phyloP scores from a whole-genome alignment of 1,139 yeast species.

The Hansenula sp. region DNA sequence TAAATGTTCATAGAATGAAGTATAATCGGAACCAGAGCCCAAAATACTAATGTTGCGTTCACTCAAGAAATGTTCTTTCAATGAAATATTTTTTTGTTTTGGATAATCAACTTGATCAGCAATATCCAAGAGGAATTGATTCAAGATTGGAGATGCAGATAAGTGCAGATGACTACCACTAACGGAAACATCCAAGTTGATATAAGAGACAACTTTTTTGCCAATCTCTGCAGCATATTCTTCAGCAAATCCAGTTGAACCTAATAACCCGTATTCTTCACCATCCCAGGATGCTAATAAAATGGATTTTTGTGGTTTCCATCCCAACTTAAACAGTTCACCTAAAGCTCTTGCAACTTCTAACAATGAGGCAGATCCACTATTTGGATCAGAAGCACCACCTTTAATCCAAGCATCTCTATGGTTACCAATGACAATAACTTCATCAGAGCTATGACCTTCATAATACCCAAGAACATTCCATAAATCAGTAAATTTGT shows the following conservation, averaged over 20 bases:
- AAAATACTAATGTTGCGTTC: constrained; percentile 36
- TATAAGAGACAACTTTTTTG: constrained; percentile 50
- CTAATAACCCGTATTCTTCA: constrained; percentile 65
- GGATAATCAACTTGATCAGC: constrained; percentile 48
- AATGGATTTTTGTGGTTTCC: constrained; percentile 63
- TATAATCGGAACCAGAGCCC: constrained; percentile 69
- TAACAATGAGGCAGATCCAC: constrained; percentile 57
- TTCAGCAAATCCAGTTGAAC: constrained; percentile 71
- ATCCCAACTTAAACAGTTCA: constrained; percentile 45
- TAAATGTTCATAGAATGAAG: constrained; percentile 62
- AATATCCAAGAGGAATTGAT: constrained; percentile 35
- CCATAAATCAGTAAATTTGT: constrained; percentile 51
- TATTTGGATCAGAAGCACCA: constrained; percentile 70
- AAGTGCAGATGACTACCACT: constrained; percentile 45
- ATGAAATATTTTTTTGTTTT: constrained; percentile 30
- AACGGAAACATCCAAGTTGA: constrained; percentile 61
- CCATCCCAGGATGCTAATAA: constrained; percentile 70
- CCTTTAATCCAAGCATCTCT: constrained; percentile 74
- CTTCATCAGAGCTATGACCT: constrained; percentile 49
- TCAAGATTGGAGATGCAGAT: constrained; percentile 50
- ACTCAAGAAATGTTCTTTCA: constrained; percentile 56
- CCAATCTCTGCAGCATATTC: constrained; percentile 40
- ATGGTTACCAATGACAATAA: constrained; percentile 62
- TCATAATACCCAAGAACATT: constrained; percentile 55
- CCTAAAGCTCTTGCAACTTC: constrained; percentile 57